Percentiles rank a stretch among this genome's conserved stretches.
phyloP scores from a whole-genome alignment of 2,329 filamentous ascomycete species.

The Zasmidium citrigriseum region DNA sequence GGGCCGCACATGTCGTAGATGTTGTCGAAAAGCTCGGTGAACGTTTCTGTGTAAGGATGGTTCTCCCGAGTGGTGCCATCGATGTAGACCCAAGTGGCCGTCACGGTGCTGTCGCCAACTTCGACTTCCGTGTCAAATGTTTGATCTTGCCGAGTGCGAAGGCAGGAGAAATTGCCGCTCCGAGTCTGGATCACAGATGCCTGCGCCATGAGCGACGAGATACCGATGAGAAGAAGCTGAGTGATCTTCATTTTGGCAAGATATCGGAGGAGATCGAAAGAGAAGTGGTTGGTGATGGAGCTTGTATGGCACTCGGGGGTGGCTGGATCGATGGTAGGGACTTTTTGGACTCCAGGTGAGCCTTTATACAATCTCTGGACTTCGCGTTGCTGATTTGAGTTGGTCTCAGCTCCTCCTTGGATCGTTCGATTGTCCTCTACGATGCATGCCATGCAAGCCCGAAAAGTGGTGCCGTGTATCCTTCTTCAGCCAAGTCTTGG shows the following conservation, averaged over 20 bases:
- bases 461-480: no score
- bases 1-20: background rate
- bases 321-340: no score
- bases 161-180: background rate
- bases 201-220: background rate
- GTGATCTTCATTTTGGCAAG: background rate
- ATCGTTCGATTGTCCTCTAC: no score
- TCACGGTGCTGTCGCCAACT: background rate
- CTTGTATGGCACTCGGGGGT: no score
- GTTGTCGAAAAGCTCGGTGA: background rate
- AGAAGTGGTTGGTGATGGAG: no score
- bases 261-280: no score
- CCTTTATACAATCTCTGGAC: no score
- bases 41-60: background rate
- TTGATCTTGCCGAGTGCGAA: background rate
- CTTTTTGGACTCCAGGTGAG: no score
- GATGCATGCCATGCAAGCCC: no score
- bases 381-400: no score
- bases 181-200: background rate
- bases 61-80: background rate
- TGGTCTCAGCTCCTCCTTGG: no score
- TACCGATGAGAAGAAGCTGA: background rate
- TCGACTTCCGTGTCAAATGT: background rate
- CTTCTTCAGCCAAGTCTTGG: no score
- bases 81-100: background rate